Evolutionary conservation across 768 basidiomycete species (phyloP), one percentile per base, ranked within the genome.

Genomic region (Fomitopsis serialis): DNA sequence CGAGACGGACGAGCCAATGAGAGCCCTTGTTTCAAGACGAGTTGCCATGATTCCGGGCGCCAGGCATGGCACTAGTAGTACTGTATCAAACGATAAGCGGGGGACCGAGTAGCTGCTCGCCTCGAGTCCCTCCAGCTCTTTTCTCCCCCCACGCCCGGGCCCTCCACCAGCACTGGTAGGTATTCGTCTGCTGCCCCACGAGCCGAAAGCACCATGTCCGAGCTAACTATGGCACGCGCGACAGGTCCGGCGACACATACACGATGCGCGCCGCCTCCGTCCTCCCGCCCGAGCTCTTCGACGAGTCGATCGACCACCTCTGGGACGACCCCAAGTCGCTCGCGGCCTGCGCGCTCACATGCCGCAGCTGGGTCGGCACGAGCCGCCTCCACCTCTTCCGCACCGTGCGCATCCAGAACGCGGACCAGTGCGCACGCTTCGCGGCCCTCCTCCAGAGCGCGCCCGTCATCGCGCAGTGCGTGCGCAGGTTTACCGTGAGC

Each of bases 281-380:
- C n/a, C 58, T 66, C 47, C 65, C 65, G 10, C 61, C 62, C 15
- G 66, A 67, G 61, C 61, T 67, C 50, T 53, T 56, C 34, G 66
- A 67, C 53, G 56, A 62, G 60, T 55, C 63, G 27, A 62, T 67
- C 53, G 66, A 67, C 58, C 58, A 65, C 54, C 61, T 67, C 37
- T 61, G 62, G 60, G 61, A 65, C 56, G 66, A 67, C 55, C 21
- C 56, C 15, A 42, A 56, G n/a, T 21, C 64, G 25, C 63, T 67
- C 49, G 47, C 48, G 7, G 58, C 60, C 17, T 65, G 64, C 58
- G 56, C 59, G 53, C 59, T 67, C 48, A 45, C 58, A 29, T 63
- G 62, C 57, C 58, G 60, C 42, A 44, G 56, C 12, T 67, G 64
- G 64, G 54, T 61, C 29, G 63, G 64, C 37, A 59, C 55, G 45